These are phyloP conservation scores for Mycena venus DNA, from an alignment of 768 basidiomycete genomes.

Conservation along the genomic window DNA sequence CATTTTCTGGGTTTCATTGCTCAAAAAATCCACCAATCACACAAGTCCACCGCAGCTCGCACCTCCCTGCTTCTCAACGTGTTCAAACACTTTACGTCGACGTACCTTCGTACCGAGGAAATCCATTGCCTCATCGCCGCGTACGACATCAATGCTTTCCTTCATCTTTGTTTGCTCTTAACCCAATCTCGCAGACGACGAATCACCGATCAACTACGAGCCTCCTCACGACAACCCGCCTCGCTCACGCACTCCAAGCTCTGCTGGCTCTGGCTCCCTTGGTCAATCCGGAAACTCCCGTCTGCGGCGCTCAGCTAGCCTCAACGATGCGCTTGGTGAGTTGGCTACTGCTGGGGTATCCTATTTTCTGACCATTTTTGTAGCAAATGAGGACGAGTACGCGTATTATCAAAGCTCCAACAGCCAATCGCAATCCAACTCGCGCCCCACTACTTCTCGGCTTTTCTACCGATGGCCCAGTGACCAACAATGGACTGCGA, in stretches of 20 bases:
- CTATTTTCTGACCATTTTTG: not conserved
- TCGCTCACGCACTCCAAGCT: slow-evolving; percentile 34
- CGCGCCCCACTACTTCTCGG: slow-evolving; percentile 60
- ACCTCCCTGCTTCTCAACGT: slow-evolving; percentile 79
- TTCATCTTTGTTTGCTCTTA: not conserved
- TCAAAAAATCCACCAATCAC: slow-evolving; percentile 68
- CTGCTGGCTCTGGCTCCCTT: slow-evolving; percentile 43
- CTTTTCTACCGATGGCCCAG: slow-evolving; percentile 32
- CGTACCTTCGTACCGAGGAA: slow-evolving; percentile 80
- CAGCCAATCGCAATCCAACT: slow-evolving; percentile 29
- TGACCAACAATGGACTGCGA: slow-evolving; percentile 48
- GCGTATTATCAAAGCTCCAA: slow-evolving; percentile 23
- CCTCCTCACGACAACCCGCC: slow-evolving; percentile 45
- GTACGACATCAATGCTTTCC: slow-evolving; percentile 63
- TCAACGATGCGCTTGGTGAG: slow-evolving; percentile 74
- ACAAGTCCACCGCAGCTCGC: slow-evolving; percentile 65
- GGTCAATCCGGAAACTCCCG: slow-evolving; percentile 62
- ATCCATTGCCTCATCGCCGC: slow-evolving; percentile 85
- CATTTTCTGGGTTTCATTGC: slow-evolving; percentile 87
- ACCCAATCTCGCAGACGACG: slow-evolving; percentile 31
- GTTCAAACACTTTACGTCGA: slow-evolving; percentile 82
- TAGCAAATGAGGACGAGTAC: slow-evolving; percentile 42
- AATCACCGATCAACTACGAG: slow-evolving; percentile 29
- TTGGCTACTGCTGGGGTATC: slow-evolving; percentile 29
- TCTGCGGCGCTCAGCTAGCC: slow-evolving; percentile 81